These are phyloP conservation scores for Pseudogymnoascus sp. DNA, from an alignment of 2,329 filamentous ascomycete species.

Conservation along the genomic window DNA sequence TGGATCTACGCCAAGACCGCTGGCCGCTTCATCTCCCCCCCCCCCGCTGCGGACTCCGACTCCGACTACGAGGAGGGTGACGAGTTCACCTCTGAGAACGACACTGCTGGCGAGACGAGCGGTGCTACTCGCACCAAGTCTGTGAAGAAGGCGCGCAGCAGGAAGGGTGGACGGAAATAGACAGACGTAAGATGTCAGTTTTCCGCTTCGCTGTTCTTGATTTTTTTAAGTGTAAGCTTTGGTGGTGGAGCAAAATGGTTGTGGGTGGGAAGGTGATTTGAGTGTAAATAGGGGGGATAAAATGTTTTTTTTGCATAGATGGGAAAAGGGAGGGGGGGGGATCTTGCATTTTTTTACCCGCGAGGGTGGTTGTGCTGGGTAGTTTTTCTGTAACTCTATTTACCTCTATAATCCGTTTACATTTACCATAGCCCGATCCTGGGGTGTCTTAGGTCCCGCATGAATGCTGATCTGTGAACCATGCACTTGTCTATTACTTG, in stretches of 20 bases:
- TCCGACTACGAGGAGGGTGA: slow-evolving; percentile 29
- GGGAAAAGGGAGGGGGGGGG: not conserved
- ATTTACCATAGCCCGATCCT: not conserved
- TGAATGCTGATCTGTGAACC: not conserved
- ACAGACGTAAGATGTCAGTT: not conserved
- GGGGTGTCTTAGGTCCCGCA: not conserved
- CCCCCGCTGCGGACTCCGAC: slow-evolving; percentile 30
- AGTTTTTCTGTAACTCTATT: not conserved
- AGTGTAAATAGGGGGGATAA: not conserved
- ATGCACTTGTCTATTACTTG: not conserved
- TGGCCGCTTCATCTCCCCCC: slow-evolving; percentile 39
- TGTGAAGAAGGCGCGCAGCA: not conserved
- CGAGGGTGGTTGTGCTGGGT: not conserved
- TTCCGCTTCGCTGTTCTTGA: not conserved
- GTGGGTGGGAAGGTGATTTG: not conserved
- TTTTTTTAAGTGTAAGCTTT: not conserved
- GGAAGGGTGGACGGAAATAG: not conserved
- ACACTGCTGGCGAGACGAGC: not conserved
- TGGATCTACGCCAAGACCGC: slow-evolving; percentile 56
- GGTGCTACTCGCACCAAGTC: not conserved
- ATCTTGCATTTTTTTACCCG: not conserved
- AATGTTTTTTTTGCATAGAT: not conserved
- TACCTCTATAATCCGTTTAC: not conserved
- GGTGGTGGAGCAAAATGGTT: not conserved
- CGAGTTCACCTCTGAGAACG: not conserved